Percentiles rank a stretch among this genome's conserved stretches.
phyloP scores from a whole-genome alignment of 768 basidiomycete genomes.

The Boletus rubescentipes region DNA sequence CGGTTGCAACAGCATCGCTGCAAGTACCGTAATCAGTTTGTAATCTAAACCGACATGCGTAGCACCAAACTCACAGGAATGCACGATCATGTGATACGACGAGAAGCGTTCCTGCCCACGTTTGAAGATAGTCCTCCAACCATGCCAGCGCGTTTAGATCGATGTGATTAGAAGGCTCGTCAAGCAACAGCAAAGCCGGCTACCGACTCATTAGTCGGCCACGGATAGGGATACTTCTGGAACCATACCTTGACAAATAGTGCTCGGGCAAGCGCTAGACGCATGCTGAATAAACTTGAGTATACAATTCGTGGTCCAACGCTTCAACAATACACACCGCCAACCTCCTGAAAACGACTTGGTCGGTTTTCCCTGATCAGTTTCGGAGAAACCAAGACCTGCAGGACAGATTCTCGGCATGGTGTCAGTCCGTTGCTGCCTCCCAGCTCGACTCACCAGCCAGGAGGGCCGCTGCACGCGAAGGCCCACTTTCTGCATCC shows the following conservation, averaged over 20 bases:
- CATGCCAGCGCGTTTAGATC: conserved; percentile 96
- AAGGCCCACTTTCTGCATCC: conserved; percentile 98
- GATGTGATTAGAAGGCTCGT: conserved; percentile 97
- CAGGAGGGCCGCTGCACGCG: conserved; percentile 83
- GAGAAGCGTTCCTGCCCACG: conserved; percentile 88
- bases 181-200: conserved; percentile 77
- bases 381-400: conserved; percentile 91
- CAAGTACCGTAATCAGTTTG: conserved; percentile 1
- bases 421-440: background rate
- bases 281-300: conserved; percentile 61
- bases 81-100: conserved; percentile 99
- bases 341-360: conserved; percentile 95
- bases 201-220: conserved; percentile 26
- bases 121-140: conserved; percentile 96
- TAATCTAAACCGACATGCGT: background rate
- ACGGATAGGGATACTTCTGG: background rate
- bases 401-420: background rate
- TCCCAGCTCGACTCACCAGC: conserved; percentile 53
- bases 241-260: conserved; percentile 84
- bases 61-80: conserved; percentile 62
- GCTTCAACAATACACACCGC: conserved; percentile 49
- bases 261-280: conserved; percentile 91
- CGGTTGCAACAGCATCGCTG: conserved; percentile 94
- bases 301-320: background rate
- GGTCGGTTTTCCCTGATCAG: conserved; percentile 81